Evolutionary conservation across 2,329 filamentous ascomycete species (phyloP).

Genomic region (Penicillium sp.): DNA sequence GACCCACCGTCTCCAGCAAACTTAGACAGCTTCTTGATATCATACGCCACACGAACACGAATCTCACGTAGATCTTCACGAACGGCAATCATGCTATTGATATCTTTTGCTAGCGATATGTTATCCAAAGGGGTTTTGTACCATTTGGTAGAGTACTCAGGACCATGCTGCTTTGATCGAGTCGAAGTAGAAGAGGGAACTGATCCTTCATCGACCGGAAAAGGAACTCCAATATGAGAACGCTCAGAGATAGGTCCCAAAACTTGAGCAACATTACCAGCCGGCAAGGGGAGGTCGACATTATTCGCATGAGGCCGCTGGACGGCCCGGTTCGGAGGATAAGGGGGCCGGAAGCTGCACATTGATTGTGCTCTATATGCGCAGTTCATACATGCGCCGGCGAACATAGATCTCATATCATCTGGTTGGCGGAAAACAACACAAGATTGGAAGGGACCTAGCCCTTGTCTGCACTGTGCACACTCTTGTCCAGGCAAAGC

Average conservation of each 20-base stretch:
- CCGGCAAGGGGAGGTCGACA: neutral
- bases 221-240: neutral
- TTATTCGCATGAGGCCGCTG: neutral
- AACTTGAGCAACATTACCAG: neutral
- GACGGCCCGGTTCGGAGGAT: neutral
- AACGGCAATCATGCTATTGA: neutral
- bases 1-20: neutral
- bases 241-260: neutral
- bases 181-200: neutral
- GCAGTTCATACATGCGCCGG: neutral
- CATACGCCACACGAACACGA: neutral
- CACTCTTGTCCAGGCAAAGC: neutral
- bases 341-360: neutral
- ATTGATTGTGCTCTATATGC: fast-evolving
- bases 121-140: neutral
- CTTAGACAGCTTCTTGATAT: neutral
- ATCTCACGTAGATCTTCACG: neutral
- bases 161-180: neutral
- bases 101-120: neutral
- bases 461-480: fast-evolving
- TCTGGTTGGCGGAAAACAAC: neutral
- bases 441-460: neutral
- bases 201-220: neutral
- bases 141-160: neutral
- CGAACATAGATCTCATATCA: fast-evolving